These are phyloP conservation scores for Arabidopsis hybrid DNA, from an alignment of 441 rosid species.

Conservation along the genomic window DNA sequence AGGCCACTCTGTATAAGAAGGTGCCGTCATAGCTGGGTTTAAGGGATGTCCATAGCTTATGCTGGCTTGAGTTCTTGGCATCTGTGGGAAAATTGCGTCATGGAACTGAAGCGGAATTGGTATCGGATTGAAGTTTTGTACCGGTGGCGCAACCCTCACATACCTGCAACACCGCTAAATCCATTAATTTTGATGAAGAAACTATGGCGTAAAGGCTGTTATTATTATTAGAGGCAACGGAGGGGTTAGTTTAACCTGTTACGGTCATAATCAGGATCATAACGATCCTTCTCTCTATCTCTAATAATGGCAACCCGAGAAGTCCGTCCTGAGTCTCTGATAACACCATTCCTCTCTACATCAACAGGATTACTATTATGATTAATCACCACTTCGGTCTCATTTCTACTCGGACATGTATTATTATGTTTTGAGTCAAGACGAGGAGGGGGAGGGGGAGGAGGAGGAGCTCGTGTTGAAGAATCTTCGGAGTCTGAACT, in stretches of 20 bases:
- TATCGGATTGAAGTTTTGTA: constrained; percentile 59
- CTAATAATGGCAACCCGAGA: constrained; percentile 91
- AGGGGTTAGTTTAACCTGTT: constrained; percentile 64
- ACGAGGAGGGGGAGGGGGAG: constrained; percentile 28
- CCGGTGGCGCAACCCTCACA: constrained; percentile 69
- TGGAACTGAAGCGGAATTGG: constrained; percentile 73
- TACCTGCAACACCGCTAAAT: constrained; percentile 57
- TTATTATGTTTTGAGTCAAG: constrained; percentile 48
- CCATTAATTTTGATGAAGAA: background rate
- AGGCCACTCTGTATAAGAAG: constrained; percentile 83
- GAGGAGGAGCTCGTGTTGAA: constrained; percentile 46
- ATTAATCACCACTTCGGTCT: constrained; percentile 54
- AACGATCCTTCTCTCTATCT: constrained; percentile 95
- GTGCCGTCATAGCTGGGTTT: constrained; percentile 62
- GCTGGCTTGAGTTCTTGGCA: constrained; percentile 68
- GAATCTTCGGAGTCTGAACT: constrained; percentile 71
- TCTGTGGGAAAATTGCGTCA: constrained; percentile 58
- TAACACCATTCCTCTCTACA: constrained; percentile 54
- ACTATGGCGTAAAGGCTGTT: background rate
- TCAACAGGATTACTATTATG: constrained; percentile 45
- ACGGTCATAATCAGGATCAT: constrained; percentile 96
- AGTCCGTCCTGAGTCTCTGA: constrained; percentile 60
- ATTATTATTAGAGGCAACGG: background rate
- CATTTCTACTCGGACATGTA: constrained; percentile 52
- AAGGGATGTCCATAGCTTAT: constrained; percentile 63